Evolutionary conservation across 345 rosid species (phyloP), one percentile per base, ranked within the genome.

Genomic region (Melaleuca alternifolia): DNA sequence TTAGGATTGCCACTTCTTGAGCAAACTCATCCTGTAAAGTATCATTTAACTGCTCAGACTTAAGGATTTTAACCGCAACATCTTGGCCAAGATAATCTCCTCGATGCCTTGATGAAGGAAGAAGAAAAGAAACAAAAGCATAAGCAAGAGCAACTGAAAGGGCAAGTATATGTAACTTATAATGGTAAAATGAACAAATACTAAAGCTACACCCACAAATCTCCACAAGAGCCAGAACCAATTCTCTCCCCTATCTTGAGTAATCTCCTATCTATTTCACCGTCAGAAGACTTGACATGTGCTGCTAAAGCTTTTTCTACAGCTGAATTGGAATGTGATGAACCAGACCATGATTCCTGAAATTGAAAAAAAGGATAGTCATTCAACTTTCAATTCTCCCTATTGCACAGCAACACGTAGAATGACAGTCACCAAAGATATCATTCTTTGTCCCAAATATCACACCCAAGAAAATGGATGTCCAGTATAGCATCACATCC

Each of bases 201-300:
- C 28, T 88, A 84, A 30, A 86, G 54, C 83, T 52, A 51, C 88
- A 89, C 95, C 93, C 83, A 95, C 98, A 95, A 82, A 88, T 95
- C 96, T 85, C 96, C 98, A 90, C 93, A 92, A 85, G 95, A 93
- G 75, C 96, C 96, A 89, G 92, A 91, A 23, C 92, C 94, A 89
- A 95, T 93, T 90, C 88, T 92, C 84, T 92, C 95, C 88, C 94
- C 95, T 50, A 89, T 91, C 88, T 92, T 92, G 87, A 95, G 87
- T 81, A 94, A 85, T 88, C 90, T 89, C 85, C 92, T 88, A 84
- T 95, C 94, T 61, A 95, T 91, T 89, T 95, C 98, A 92, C 92
- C 89, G 65, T 90, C 92, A 83, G 89, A 89, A 86, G 90, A 83
- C 86, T 87, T 89, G 82, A 75, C 84, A 59, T 33, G 88, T 50